These are phyloP conservation scores for Geotrichum aggregatum DNA, from an alignment of 1,139 yeast species.

Conservation along the genomic window DNA sequence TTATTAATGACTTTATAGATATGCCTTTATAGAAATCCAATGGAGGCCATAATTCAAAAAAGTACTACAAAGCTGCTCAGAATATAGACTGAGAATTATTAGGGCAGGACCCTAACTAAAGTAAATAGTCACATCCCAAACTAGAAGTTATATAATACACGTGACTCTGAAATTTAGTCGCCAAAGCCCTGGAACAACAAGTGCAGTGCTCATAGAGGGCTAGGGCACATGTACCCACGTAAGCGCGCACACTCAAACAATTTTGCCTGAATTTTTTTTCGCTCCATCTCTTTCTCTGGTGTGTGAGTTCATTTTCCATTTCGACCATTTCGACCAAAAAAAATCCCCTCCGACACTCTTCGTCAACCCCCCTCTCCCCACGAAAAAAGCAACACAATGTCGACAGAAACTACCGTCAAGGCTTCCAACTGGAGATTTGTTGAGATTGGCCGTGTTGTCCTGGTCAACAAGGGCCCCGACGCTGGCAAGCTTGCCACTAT, in stretches of 20 bases:
- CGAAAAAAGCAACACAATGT: constrained; percentile 47
- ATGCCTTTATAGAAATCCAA: too few relatives aligned
- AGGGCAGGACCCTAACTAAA: constrained; percentile 21
- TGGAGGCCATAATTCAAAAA: too few relatives aligned
- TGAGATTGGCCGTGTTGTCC: constrained; percentile 98
- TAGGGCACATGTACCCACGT: constrained; percentile 4
- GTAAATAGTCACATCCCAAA: constrained; percentile 6
- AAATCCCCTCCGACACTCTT: not conserved
- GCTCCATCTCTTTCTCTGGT: not conserved
- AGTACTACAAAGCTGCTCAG: too few relatives aligned
- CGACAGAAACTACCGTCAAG: constrained; percentile 76
- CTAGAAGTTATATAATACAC: not conserved
- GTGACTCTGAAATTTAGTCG: not conserved
- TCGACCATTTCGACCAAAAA: constrained; percentile 2
- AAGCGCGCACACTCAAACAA: not conserved
- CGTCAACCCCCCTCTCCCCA: constrained; percentile 7
- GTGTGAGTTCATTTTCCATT: constrained; percentile 3
- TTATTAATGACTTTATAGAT: too few relatives aligned
- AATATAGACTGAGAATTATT: too few relatives aligned
- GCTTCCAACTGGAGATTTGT: constrained; percentile 99
- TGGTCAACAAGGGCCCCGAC: constrained; percentile 66
- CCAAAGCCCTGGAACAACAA: not conserved
- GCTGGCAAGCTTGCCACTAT: constrained; percentile 86
- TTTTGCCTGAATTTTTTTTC: constrained; percentile 12
- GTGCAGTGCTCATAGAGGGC: constrained; percentile 1